Percentiles rank a stretch among this genome's conserved stretches.
Conservation (phyloP, 2,329 filamentous ascomycete species). For the Chaetomium sp. region DNA sequence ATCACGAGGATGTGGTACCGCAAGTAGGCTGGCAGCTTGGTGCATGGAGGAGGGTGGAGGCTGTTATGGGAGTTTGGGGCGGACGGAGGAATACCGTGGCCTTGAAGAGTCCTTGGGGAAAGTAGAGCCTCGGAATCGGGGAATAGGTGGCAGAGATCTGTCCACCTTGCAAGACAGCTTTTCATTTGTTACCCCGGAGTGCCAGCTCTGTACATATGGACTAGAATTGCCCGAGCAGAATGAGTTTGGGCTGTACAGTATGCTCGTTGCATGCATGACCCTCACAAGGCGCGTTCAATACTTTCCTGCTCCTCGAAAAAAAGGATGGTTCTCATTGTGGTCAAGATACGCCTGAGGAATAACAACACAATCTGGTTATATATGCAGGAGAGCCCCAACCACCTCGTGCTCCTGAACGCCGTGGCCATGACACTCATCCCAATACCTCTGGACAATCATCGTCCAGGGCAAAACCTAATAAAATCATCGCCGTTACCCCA, state of each 20-base stretch:
- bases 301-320: background rate
- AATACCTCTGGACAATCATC: background rate
- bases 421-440: constrained; percentile 7
- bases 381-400: background rate
- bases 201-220: constrained; percentile 18
- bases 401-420: constrained; percentile 19
- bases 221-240: constrained; percentile 10
- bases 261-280: background rate
- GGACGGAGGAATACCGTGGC: background rate
- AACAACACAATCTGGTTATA: background rate
- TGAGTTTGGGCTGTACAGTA: constrained; percentile 16
- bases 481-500: background rate
- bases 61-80: background rate
- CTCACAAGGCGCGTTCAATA: background rate
- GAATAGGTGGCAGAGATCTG: background rate
- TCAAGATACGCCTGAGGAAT: background rate
- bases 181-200: background rate
- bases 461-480: background rate
- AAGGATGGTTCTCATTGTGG: background rate
- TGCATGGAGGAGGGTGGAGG: background rate
- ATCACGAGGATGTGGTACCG: constrained; percentile 55
- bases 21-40: constrained; percentile 42
- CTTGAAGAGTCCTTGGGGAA: background rate
- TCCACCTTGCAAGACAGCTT: constrained; percentile 6
- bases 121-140: background rate